These are phyloP conservation scores for Lophium mytilinum DNA, from an alignment of 495 filamentous ascomycete species.

Conservation along the genomic window DNA sequence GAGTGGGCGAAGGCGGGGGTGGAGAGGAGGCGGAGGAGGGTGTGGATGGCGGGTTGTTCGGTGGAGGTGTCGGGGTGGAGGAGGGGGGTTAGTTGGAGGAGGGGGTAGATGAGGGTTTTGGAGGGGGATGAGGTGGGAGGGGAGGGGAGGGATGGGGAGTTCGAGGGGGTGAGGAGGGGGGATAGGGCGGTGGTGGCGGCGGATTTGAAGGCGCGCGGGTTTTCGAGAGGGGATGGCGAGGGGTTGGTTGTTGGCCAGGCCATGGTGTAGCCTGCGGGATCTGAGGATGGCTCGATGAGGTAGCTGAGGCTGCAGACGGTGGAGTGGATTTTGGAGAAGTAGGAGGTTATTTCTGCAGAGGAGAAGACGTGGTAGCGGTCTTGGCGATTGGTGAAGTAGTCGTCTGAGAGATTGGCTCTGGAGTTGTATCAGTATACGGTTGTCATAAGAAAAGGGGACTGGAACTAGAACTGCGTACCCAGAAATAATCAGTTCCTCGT, in stretches of 20 bases:
- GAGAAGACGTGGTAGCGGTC: slow-evolving; percentile 91
- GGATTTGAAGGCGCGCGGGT: slow-evolving; percentile 59
- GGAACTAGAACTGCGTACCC: slow-evolving; percentile 45
- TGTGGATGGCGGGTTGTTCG: slow-evolving; percentile 71
- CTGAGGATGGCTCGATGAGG: slow-evolving; percentile 50
- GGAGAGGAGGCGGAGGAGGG: slow-evolving; percentile 60
- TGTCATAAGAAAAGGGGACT: no score
- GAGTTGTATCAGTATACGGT: not conserved
- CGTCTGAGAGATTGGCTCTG: slow-evolving; percentile 81
- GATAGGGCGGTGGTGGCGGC: slow-evolving; percentile 56
- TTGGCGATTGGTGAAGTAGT: slow-evolving; percentile 94
- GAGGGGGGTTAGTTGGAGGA: slow-evolving; percentile 78
- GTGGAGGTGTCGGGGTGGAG: slow-evolving; percentile 74
- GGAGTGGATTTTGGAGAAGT: slow-evolving; percentile 70
- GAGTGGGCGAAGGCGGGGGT: slow-evolving; percentile 52
- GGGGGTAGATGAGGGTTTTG: slow-evolving; percentile 75
- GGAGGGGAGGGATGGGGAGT: slow-evolving; percentile 28
- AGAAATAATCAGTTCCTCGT: slow-evolving; percentile 92
- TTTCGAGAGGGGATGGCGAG: slow-evolving; percentile 59
- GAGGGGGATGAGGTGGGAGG: slow-evolving; percentile 27
- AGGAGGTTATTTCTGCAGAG: slow-evolving; percentile 67
- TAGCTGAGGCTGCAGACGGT: slow-evolving; percentile 75
- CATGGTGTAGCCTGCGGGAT: slow-evolving; percentile 56
- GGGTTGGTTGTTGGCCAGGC: slow-evolving; percentile 73
- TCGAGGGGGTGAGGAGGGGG: slow-evolving; percentile 52